Conservation (phyloP, 2,329 filamentous ascomycete species). For the Knufia fluminis region DNA sequence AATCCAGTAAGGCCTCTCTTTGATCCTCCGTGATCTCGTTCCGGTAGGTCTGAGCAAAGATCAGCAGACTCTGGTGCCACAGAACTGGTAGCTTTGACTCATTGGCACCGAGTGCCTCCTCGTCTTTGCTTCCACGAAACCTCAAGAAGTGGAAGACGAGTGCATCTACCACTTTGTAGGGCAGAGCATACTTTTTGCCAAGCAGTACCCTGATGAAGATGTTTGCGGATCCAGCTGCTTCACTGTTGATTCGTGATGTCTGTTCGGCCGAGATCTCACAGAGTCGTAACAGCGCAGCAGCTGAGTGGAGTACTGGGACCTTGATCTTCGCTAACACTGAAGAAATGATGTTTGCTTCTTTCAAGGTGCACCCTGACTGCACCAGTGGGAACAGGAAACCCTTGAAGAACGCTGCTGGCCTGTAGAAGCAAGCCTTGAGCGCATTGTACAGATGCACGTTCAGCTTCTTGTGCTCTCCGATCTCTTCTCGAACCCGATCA, state of each 20-base stretch:
- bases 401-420: slow-evolving; percentile 94
- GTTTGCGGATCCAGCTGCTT: slow-evolving; percentile 85
- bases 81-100: slow-evolving; percentile 69
- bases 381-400: slow-evolving; percentile 88
- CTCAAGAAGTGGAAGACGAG: slow-evolving; percentile 94
- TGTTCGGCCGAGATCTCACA: slow-evolving; percentile 93
- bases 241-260: slow-evolving; percentile 63
- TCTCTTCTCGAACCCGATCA: slow-evolving; percentile 85
- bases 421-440: slow-evolving; percentile 85
- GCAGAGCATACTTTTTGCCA: slow-evolving; percentile 94
- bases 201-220: slow-evolving; percentile 88
- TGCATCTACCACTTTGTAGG: slow-evolving; percentile 87
- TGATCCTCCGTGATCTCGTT: slow-evolving; percentile 96
- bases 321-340: slow-evolving; percentile 76
- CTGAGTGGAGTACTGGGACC: slow-evolving; percentile 84
- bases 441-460: slow-evolving; percentile 93
- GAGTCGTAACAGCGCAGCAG: slow-evolving; percentile 78
- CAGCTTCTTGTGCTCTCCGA: slow-evolving; percentile 86
- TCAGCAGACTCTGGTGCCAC: slow-evolving; percentile 89
- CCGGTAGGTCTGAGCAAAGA: slow-evolving; percentile 88
- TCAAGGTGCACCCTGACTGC: slow-evolving; percentile 72
- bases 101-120: slow-evolving; percentile 45
- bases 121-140: slow-evolving; percentile 60
- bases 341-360: slow-evolving; percentile 85
- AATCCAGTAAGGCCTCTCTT: slow-evolving; percentile 78